Evolutionary conservation across 176 grass and related monocot genomes (phyloP).

Genomic region (Carex parvula): DNA sequence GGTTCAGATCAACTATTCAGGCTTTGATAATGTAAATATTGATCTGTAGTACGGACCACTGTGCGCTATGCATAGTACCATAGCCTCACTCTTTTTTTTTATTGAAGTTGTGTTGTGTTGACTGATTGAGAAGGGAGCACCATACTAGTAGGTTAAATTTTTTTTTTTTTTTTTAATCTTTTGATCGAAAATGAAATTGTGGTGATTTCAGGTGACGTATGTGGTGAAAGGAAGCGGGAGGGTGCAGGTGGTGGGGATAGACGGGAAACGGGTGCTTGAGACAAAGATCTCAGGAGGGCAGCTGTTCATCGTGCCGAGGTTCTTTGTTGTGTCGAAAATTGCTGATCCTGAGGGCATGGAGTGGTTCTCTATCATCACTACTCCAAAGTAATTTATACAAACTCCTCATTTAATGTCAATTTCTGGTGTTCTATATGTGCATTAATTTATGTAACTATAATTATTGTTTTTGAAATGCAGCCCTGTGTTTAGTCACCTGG

Average conservation of each 20-base stretch:
- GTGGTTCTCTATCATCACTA: constrained; percentile 96
- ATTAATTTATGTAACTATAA: background rate
- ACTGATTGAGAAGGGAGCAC: background rate
- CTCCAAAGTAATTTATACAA: constrained; percentile 50
- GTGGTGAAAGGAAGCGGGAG: constrained; percentile 63
- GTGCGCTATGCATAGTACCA: too few relatives aligned
- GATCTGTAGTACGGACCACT: too few relatives aligned
- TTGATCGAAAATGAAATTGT: background rate
- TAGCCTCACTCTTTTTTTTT: background rate
- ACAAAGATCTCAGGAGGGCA: constrained; percentile 42
- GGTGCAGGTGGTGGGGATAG: constrained; percentile 63
- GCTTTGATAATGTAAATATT: too few relatives aligned
- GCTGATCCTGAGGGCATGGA: constrained; percentile 58
- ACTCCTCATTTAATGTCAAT: background rate
- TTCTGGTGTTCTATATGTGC: too few relatives aligned
- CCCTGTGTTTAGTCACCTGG: constrained; percentile 68
- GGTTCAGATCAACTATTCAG: too few relatives aligned
- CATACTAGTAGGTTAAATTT: background rate
- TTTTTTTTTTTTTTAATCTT: background rate
- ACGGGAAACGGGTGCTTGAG: constrained; percentile 66
- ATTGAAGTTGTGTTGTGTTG: background rate
- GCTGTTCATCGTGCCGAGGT: constrained; percentile 84
- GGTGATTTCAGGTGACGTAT: constrained; percentile 58
- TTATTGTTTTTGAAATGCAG: constrained; percentile 23
- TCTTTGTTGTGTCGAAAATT: constrained; percentile 85